Evolutionary conservation across 768 basidiomycete species (phyloP), one percentile per base, ranked within the genome.

Genomic region (Pleurotus cornucopiae): DNA sequence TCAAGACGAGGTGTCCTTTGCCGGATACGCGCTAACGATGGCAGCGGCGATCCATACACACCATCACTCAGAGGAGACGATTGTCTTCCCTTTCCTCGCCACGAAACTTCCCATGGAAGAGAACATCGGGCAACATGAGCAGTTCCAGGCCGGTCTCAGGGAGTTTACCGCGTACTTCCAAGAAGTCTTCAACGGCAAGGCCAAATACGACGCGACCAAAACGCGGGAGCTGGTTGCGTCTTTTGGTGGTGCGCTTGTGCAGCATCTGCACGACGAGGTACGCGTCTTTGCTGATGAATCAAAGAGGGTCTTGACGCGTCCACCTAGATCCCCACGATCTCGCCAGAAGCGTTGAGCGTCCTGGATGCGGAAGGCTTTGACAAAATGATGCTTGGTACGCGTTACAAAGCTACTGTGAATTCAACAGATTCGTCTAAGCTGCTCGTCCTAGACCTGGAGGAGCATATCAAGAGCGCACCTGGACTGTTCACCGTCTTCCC

Each of bases 191-290:
- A 38, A 34, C 0, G 56, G 57, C 1, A 54, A 43, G 30, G 56
- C 44, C 12, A 38, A 37, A 4, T 67, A 65, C 41, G 64, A 68
- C 45, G 64, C 57, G 1, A 54, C 54, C 23, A 63, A 60, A 26
- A 56, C 59, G 6, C 52, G 60, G 13, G 47, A 51, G 46, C 39
- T 66, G 23, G 9, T 66, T 6, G 56, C 66, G 38, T 55, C 43
- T 2, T 68, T 70, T 49, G 66, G 58, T 1, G 63, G 63, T 43
- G 41, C 54, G 3, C 46, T 70, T 6, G 58, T 63, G 5, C 52
- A 60, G 7, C 69, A 70, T 54, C 60, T 70, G 0, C 57, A 64
- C n/a, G 67, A 66, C 9, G 69, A 70, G 63, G 69, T 66, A 5
- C 12, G 38, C 13, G 7, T 30, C 6, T 38, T 21, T n/a, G 5